Evolutionary conservation across 768 basidiomycete species (phyloP), one percentile per base, ranked within the genome.

Genomic region (Mrakia blollopis): DNA sequence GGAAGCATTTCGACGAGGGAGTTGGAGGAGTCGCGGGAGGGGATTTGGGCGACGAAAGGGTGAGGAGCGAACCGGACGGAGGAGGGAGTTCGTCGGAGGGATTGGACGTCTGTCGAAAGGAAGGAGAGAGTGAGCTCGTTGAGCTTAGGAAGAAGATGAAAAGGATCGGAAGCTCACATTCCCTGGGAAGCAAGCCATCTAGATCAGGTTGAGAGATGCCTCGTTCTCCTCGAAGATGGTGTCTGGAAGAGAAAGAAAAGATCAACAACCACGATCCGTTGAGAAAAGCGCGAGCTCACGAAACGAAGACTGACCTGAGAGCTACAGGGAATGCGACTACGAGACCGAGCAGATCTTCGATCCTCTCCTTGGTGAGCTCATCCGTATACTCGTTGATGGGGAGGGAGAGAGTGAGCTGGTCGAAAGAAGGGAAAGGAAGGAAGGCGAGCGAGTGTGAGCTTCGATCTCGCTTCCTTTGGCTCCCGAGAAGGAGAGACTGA

Each of bases 171-270:
- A 4, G 73, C 39, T 74, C 25, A 74, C 73, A 76, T 37, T 61
- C 67, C 30, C 63, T 47, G 11, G 75, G 75, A 9, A 76, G 68
- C 11, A 76, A 68, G 13, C 62, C 75, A 25, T 76, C 75, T 25
- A 76, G 68, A 76, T 76, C 75, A 23, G 50, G 67, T 23, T 76
- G 69, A n/a, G 75, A 39, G 30, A 71, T 41, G 23, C 75, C 75
- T 60, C 41, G 44, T 61, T 76, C 75, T 9, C 75, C 75, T 25
- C 68, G 50, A 13, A 76, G 69, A 23, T 76, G 75, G 35, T 76
- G 75, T 30, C 75, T 76, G 65, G 13, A 23, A 8, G n/a, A 37
- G 16, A 28, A 67, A 4, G 37, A 73, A 28, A 28, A 11, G 13
- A 11, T 54, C 72, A 35, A 13, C 18, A 50, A 2, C 52, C 3